Evolutionary conservation across 768 basidiomycete species (phyloP), one percentile per base, ranked within the genome.

Genomic region (Hygrocybe coccinea): DNA sequence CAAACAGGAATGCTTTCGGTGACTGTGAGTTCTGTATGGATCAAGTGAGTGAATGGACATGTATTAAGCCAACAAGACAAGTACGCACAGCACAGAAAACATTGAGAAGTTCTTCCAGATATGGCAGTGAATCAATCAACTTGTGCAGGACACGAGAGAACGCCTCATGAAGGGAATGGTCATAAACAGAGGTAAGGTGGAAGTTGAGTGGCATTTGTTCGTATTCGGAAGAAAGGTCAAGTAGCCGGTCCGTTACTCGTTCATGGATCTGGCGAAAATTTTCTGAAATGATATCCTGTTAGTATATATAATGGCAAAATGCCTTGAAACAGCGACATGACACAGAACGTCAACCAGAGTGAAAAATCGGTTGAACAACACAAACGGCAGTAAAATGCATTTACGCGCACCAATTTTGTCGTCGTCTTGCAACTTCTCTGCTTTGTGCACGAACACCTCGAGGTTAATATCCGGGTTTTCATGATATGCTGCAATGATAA

Each of bases 391-490:
- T 50, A 47, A 48, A 56, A 29, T 9, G 36, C 1, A 2, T 21
- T 55, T 51, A 45, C 21, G 65, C 82, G 21, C 62, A 92, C 91
- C 91, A 54, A 88, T 83, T 67, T 92, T 88, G 67, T 95, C 94
- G 59, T 95, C 93, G 61, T 95, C 92, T 55, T 87, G 84, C 41
- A 95, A 74, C 47, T 86, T 89, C 70, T 98, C 95, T 6, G 91
- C 87, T 70, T 98, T 97, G 73, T 97, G 95, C 5, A 95, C 89
- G 62, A 97, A 97, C 33, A 97, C 86, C 66, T 95, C 91, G 24
- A 97, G 78, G 60, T 84, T 82, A 56, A 95, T 82, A 39, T 78
- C 75, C 5, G 86, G 89, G 65, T 90, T 91, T 38, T 84, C 79
- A 41, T 83, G 77, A 65, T 84, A 88, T 2, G 89, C 87, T 6